Evolutionary conservation across 202 grass and related monocot species (phyloP).

Genomic region (Carex sylvatica): DNA sequence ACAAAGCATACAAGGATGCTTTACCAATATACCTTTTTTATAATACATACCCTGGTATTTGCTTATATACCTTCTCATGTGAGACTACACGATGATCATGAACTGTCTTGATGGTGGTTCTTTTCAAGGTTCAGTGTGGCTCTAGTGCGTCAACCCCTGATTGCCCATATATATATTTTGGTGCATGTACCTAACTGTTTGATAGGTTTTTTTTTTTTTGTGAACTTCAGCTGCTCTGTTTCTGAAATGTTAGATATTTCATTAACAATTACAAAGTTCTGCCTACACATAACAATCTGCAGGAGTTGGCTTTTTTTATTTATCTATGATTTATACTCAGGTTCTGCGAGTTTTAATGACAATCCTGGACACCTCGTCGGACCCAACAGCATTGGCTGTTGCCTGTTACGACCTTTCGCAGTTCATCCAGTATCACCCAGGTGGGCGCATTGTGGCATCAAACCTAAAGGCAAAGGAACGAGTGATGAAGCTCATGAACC

Average conservation of each 20-base stretch:
- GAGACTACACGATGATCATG: not conserved
- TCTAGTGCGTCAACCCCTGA: constrained; percentile 1
- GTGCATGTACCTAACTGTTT: not conserved
- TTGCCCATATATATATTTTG: not conserved
- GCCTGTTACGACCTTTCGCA: constrained; percentile 97
- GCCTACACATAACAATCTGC: not conserved
- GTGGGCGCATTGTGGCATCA: constrained; percentile 54
- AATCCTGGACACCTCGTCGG: constrained; percentile 68
- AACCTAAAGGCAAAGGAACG: constrained; percentile 87
- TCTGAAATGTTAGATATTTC: not conserved
- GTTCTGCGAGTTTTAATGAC: constrained; percentile 81
- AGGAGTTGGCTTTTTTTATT: not conserved
- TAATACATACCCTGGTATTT: not conserved
- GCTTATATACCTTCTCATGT: not conserved
- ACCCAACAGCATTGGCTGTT: constrained; percentile 76
- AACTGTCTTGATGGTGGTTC: not conserved
- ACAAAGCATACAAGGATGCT: not conserved
- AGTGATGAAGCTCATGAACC: constrained; percentile 95
- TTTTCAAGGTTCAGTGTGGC: not conserved
- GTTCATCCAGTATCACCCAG: constrained; percentile 92
- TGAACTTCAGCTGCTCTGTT: not conserved
- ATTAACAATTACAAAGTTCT: not conserved
- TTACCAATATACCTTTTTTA: constrained; percentile 2
- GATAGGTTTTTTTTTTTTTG: not conserved
- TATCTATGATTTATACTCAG: constrained; percentile 30